Base-by-base conservation (phyloP, 257 asterid species). In the Voacanga thouarsii region DNA sequence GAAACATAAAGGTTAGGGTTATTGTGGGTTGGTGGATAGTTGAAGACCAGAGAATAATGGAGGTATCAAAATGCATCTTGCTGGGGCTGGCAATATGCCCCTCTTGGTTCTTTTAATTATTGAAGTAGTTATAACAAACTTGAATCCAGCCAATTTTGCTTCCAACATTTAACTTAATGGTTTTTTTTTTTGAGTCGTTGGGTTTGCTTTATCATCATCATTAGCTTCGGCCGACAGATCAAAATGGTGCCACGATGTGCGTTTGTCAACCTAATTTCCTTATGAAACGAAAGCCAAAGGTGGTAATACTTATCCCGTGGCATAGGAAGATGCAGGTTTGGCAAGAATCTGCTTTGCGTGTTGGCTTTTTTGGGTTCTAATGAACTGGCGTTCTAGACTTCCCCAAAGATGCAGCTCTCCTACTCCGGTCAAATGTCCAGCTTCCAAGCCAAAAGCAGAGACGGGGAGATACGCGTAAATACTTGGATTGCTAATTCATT, bases 111-210 rank as follows among this genome's bases (percentile, higher is more conserved):
- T 28, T 64, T 64, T 14, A 74, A 74, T 80, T 61, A 74, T 80
- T 24, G 71, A 74, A 55, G 83, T 80, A 60, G 83, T 74, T 80
- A 71, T 57, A 66, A 74, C 83, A 26, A 80, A 73, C 78, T 4
- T 47, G 37, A 71, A 33, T 12, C 6, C 39, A 16, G n/a, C 41
- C 59, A 26, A 71, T 51, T 72, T 49, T 26, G 43, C 45, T 72
- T 72, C 12, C 0, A 45, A 45, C 12, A 11, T 45, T 45, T 45
- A 45, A 45, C 12, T 45, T 45, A 0, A 11, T 45, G 12, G 49
- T 8, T 44, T 45, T 45, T 45, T 45, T 45, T 45, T 45, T 7
- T 45, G 12, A 45, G 1, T 11, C 7, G 4, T 4, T 45, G 7
- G 12, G 12, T 45, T 45, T 1, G 50, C 12, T 45, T 14, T 11